Evolutionary conservation across 257 asterid genomes (phyloP), one percentile per base, ranked within the genome.

Genomic region (Jacaranda mimosifolia): DNA sequence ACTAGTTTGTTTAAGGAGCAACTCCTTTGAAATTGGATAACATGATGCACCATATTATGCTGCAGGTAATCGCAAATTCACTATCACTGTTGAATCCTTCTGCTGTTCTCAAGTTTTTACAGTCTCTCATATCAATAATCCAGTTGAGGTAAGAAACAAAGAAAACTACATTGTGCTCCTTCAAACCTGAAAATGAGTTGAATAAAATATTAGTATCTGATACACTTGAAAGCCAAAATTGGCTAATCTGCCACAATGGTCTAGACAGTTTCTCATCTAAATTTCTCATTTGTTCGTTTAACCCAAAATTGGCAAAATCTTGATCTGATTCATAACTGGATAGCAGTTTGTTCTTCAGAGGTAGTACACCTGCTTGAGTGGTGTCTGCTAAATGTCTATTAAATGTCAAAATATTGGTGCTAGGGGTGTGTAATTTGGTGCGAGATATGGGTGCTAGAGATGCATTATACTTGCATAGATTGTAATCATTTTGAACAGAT

Each of bases 21-120:
- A 56, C 21, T 49, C 53, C 48, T 63, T 67, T 78, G 46, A 58
- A 55, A 52, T 62, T 72, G 13, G 19, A 18, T 79, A 68, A 74
- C 70, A 10, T n/a, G 67, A 52, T 26, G 62, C 66, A 65, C 69
- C 45, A 12, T 55, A 1, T 68, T 53, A 11, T 64, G 43, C 77
- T 82, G 84, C 96, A 95, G 99, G 92, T 93, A 39, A 83, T 95
- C 81, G 74, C 83, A 49, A 95, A 95, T 84, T 91, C 99, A 68
- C 85, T 95, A 2, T 82, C 92, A 45, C 57, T 67, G 73, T 79
- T 93, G 90, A 91, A 87, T 83, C 92, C 97, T 15, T 89, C 98
- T n/a, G 97, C 93, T 53, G 97, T 90, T 74, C 86, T 90, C 79
- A 90, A 89, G 89, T 89, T 95, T 73, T 84, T 95, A 56, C 91